A percentile compares a stretch with the other conserved stretches of the same genome.
Conservation (phyloP, 2,329 filamentous ascomycete species). For the Aspergillus fumigatus region DNA sequence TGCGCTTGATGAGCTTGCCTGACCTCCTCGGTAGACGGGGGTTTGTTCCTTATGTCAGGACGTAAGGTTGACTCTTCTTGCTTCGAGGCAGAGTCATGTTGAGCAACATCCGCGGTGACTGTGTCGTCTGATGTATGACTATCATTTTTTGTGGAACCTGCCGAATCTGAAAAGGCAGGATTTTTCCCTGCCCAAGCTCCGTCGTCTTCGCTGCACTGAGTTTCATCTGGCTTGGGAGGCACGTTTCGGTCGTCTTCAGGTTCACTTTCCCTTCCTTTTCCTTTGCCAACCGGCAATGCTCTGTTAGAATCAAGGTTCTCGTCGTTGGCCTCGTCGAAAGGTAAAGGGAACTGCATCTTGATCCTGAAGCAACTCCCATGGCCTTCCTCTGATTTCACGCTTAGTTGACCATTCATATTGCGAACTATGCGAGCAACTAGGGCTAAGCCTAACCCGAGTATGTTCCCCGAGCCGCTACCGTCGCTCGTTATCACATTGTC, state of each 20-base stretch:
- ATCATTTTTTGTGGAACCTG: background rate
- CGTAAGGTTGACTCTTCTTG: background rate
- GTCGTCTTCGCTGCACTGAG: background rate
- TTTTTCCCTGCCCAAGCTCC: background rate
- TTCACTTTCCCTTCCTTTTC: background rate
- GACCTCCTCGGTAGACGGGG: background rate
- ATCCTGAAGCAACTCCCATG: slow-evolving; percentile 80
- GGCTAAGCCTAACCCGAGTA: slow-evolving; percentile 77
- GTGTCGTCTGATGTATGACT: background rate
- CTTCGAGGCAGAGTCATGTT: background rate
- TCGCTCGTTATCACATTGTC: slow-evolving; percentile 15
- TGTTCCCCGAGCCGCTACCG: slow-evolving; percentile 34
- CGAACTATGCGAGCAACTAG: slow-evolving; percentile 78
- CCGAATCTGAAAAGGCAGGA: background rate
- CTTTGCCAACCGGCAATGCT: background rate
- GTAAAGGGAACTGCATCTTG: slow-evolving; percentile 68
- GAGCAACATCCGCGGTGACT: background rate
- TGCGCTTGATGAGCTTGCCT: background rate
- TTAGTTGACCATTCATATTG: slow-evolving; percentile 87
- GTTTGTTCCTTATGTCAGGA: background rate
- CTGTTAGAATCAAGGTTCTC: background rate
- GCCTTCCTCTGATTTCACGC: slow-evolving; percentile 76
- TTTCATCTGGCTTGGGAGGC: background rate
- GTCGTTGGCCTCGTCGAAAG: slow-evolving; percentile 22
- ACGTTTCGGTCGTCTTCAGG: background rate